Percentiles rank a stretch among this genome's conserved stretches.
Evolutionary conservation across 495 filamentous ascomycete species (phyloP).

Genomic region (Melanomma pulvis-pyrius): DNA sequence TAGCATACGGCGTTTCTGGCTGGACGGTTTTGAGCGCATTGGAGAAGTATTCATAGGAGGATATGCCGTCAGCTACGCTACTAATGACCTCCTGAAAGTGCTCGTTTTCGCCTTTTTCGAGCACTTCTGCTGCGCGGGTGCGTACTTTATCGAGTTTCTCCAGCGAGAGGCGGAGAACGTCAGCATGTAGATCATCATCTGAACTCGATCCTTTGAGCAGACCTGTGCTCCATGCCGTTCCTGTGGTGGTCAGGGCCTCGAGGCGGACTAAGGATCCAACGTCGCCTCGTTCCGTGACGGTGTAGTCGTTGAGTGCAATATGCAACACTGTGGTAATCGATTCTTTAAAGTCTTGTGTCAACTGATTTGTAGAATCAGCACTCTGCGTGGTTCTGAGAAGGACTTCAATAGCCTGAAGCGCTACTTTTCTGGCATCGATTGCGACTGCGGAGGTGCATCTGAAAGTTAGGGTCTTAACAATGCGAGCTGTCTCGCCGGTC

Average conservation of each 20-base stretch:
- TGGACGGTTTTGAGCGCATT: constrained; percentile 28
- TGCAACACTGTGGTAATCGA: constrained; percentile 38
- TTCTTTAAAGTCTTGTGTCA: constrained; percentile 10
- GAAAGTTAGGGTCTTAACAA: constrained; percentile 31
- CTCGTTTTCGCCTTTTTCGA: constrained; percentile 16
- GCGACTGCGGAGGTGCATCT: constrained; percentile 34
- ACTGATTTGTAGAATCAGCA: background rate
- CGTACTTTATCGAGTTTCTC: constrained; percentile 92
- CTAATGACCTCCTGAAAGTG: constrained; percentile 7
- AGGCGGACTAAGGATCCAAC: constrained; percentile 80
- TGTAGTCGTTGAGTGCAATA: constrained; percentile 75
- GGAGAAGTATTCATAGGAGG: constrained; percentile 44
- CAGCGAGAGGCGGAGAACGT: constrained; percentile 68
- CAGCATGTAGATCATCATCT: constrained; percentile 37
- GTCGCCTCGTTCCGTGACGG: constrained; percentile 82
- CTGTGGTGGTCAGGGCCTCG: constrained; percentile 70
- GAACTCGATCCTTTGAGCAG: constrained; percentile 36
- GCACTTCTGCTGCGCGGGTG: constrained; percentile 59
- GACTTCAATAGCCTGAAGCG: constrained; percentile 26
- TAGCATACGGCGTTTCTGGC: constrained; percentile 39
- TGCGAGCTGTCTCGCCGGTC: constrained; percentile 9
- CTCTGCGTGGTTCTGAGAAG: constrained; percentile 5
- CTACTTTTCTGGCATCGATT: constrained; percentile 33
- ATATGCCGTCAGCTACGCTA: constrained; percentile 30
- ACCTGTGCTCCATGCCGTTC: constrained; percentile 30